Evolutionary conservation across 2,329 filamentous ascomycete genomes (phyloP).

Genomic region (Huntiella omanensis): DNA sequence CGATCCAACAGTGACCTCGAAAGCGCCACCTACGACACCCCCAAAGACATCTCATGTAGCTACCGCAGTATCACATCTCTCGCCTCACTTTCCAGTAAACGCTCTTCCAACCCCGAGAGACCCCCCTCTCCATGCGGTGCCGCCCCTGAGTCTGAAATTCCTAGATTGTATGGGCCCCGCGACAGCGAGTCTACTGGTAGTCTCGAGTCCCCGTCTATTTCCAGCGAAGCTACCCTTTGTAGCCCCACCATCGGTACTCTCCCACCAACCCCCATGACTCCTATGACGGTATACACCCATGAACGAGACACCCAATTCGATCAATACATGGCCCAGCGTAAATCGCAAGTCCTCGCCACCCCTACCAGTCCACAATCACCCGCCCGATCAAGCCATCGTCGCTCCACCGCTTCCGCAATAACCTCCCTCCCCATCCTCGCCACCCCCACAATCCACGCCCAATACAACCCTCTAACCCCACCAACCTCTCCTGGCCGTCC

Average conservation of each 20-base stretch:
- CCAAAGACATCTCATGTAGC: not conserved
- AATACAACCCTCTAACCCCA: not conserved
- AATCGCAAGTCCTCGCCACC: not conserved
- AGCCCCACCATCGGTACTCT: not conserved
- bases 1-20: constrained; percentile 10
- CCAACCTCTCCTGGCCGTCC: not conserved
- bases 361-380: not conserved
- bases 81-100: constrained; percentile 1
- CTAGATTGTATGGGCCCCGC: not conserved
- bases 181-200: not conserved
- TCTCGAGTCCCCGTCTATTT: not conserved
- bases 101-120: not conserved
- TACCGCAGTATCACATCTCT: constrained; percentile 4
- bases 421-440: not conserved
- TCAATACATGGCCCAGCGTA: constrained; percentile 20
- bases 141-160: not conserved
- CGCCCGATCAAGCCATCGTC: not conserved
- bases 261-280: constrained; percentile 2
- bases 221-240: not conserved
- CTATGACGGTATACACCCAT: constrained; percentile 24
- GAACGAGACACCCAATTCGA: constrained; percentile 29
- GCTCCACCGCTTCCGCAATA: not conserved
- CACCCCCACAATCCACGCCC: not conserved
- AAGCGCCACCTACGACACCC: not conserved
- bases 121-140: too few relatives aligned